These are phyloP conservation scores for Ochetophila trinervis DNA, from an alignment of 306 rosid genomes.

Conservation along the genomic window DNA sequence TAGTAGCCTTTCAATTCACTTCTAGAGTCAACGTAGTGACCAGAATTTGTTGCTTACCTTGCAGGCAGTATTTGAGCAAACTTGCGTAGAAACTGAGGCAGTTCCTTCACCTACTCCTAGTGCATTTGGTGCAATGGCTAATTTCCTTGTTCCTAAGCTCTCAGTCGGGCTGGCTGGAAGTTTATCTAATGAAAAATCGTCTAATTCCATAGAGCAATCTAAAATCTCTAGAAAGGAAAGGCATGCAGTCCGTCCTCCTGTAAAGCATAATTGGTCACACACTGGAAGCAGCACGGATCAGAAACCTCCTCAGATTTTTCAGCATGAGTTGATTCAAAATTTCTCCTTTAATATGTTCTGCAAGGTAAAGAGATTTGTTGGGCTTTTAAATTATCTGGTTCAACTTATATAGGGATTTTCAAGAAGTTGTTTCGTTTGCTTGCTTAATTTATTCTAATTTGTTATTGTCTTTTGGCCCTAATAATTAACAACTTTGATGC, in stretches of 20 bases:
- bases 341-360: slow-evolving; percentile 93
- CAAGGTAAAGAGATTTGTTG: slow-evolving; percentile 55
- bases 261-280: slow-evolving; percentile 91
- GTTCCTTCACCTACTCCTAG: slow-evolving; percentile 65
- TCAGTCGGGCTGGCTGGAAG: slow-evolving; percentile 79
- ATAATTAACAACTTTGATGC: too few relatives aligned
- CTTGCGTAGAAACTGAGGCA: slow-evolving; percentile 63
- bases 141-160: slow-evolving; percentile 95
- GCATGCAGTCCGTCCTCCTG: slow-evolving; percentile 91
- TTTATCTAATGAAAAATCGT: slow-evolving; percentile 59
- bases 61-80: slow-evolving; percentile 87
- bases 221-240: slow-evolving; percentile 69
- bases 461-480: too few relatives aligned
- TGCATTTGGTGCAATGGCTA: slow-evolving; percentile 97
- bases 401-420: slow-evolving; percentile 3
- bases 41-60: slow-evolving; percentile 21
- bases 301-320: slow-evolving; percentile 88
- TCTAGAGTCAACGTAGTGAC: slow-evolving; percentile 28
- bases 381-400: slow-evolving; percentile 7
- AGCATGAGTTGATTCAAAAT: slow-evolving; percentile 92
- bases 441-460: neutral
- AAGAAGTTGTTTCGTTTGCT: neutral
- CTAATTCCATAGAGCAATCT: slow-evolving; percentile 64
- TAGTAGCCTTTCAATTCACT: slow-evolving; percentile 15
- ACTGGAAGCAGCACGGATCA: slow-evolving; percentile 56